Evolutionary conservation across 345 rosid genomes (phyloP).

Genomic region (Ceriops decandra): DNA sequence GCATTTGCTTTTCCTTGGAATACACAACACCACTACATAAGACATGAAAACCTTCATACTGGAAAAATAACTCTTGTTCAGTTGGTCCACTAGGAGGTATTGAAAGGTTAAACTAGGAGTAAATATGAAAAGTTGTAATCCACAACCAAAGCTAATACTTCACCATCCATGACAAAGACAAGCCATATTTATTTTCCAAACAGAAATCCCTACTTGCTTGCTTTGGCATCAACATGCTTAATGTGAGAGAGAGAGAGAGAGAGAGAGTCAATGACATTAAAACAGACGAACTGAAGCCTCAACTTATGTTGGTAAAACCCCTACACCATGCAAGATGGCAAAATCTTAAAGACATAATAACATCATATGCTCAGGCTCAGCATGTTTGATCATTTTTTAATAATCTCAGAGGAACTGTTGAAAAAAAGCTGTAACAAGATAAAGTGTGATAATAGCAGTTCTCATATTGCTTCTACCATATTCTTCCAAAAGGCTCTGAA

Average conservation of each 20-base stretch:
- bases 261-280: too few species aligned
- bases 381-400: not conserved
- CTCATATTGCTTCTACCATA: not conserved
- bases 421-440: not conserved
- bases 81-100: not conserved
- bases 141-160: not conserved
- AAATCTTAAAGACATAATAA: not conserved
- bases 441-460: not conserved
- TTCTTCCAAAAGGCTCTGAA: not conserved
- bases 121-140: too few species aligned
- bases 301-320: too few species aligned
- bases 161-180: not conserved
- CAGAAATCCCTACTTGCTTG: too few species aligned
- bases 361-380: not conserved
- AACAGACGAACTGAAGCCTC: too few species aligned
- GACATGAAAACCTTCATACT: not conserved
- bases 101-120: not conserved
- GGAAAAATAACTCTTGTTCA: not conserved
- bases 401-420: not conserved
- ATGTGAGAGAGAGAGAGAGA: too few species aligned
- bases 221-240: too few species aligned
- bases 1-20: not conserved
- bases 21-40: too few species aligned
- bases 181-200: not conserved
- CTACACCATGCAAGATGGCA: not conserved